Evolutionary conservation across 768 basidiomycete genomes (phyloP).

Genomic region (Candolleomyces aberdarensis): DNA sequence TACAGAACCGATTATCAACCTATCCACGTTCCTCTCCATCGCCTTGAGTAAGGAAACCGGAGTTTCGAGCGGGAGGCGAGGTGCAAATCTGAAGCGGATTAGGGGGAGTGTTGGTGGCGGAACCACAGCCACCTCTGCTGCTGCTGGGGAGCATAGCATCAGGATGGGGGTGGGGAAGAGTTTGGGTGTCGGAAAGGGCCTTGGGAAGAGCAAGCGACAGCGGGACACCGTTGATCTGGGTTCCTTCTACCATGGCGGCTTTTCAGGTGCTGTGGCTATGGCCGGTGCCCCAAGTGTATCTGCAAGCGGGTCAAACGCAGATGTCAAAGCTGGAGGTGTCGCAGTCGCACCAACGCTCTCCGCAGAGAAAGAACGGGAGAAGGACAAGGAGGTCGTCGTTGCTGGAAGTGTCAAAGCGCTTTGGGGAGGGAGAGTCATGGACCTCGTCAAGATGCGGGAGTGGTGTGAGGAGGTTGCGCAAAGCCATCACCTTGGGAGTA

Average conservation of each 20-base stretch:
- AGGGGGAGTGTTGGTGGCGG: neutral
- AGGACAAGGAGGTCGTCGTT: constrained; percentile 31
- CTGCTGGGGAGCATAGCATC: neutral
- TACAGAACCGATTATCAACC: constrained; percentile 47
- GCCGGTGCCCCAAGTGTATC: constrained; percentile 15
- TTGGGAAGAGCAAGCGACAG: neutral
- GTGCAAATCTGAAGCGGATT: constrained; percentile 9
- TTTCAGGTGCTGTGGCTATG: constrained; percentile 23
- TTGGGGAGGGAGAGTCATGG: constrained; percentile 42
- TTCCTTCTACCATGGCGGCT: neutral
- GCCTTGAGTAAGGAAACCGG: constrained; percentile 8
- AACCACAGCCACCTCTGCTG: neutral
- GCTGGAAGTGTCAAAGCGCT: constrained; percentile 37
- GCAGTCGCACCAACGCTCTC: constrained; percentile 14
- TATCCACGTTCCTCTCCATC: constrained; percentile 44
- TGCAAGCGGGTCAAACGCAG: neutral
- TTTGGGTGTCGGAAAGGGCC: neutral
- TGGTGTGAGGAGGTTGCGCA: constrained; percentile 20
- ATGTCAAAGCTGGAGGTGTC: constrained; percentile 6
- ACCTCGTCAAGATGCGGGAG: constrained; percentile 36
- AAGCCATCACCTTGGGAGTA: neutral
- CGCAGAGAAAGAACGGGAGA: constrained; percentile 22
- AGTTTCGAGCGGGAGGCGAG: neutral
- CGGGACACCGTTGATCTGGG: constrained; percentile 48
- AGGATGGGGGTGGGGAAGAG: neutral